Conservation (phyloP, 306 rosid genomes). For the Cucurbita ficifolia region DNA sequence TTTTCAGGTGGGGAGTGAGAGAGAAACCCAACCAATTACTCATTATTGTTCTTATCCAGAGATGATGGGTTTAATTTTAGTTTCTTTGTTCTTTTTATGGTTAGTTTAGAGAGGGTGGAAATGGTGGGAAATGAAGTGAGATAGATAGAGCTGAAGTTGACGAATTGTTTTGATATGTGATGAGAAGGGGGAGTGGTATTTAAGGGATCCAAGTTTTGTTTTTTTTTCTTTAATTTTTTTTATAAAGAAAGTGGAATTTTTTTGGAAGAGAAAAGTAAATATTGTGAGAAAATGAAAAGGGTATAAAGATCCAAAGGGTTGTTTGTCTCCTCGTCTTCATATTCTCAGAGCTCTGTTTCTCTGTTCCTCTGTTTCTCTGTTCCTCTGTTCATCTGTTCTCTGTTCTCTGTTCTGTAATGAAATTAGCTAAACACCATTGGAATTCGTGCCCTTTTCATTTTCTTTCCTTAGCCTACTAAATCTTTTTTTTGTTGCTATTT, state of each 20-base stretch:
- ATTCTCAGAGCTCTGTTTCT: slow-evolving; percentile 17
- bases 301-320: slow-evolving; percentile 17
- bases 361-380: slow-evolving; percentile 18
- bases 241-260: not conserved
- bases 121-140: too few species aligned
- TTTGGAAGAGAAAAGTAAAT: not conserved
- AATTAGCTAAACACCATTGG: slow-evolving; percentile 23
- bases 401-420: slow-evolving; percentile 36
- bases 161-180: not conserved
- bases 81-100: too few species aligned
- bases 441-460: slow-evolving; percentile 35
- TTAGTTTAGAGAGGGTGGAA: too few species aligned
- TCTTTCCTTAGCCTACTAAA: too few species aligned
- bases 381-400: slow-evolving; percentile 30
- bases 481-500: too few species aligned
- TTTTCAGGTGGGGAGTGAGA: slow-evolving; percentile 80
- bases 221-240: not conserved
- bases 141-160: too few species aligned
- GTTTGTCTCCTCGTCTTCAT: slow-evolving; percentile 26
- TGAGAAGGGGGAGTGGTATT: slow-evolving; percentile 7
- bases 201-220: slow-evolving; percentile 1
- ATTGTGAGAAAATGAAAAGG: not conserved
- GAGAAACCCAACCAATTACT: slow-evolving; percentile 91
- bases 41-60: slow-evolving; percentile 20
- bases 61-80: slow-evolving; percentile 3